These are phyloP conservation scores for Colletotrichum spaethianum DNA, from an alignment of 2,329 filamentous ascomycete genomes.

Conservation along the genomic window DNA sequence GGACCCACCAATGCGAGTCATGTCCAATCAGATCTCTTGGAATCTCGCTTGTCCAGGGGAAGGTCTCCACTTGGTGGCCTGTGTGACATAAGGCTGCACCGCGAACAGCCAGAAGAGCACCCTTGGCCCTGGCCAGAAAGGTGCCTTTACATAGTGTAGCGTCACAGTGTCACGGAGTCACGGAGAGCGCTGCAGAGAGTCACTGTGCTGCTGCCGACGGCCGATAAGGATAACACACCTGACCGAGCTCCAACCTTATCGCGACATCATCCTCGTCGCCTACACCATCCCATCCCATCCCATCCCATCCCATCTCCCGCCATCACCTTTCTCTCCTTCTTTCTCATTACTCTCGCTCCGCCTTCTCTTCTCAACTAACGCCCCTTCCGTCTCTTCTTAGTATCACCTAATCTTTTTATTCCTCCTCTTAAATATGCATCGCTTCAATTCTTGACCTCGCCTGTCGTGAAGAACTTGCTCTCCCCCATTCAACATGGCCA, in stretches of 20 bases:
- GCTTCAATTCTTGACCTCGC: slow-evolving; percentile 32
- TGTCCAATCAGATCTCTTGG: background rate
- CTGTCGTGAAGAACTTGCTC: slow-evolving; percentile 25
- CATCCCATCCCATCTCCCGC: background rate
- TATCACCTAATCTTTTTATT: slow-evolving; percentile 1
- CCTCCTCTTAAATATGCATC: slow-evolving; percentile 37
- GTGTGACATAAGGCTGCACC: slow-evolving; percentile 33
- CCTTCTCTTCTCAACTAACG: background rate
- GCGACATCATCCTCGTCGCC: slow-evolving; percentile 39
- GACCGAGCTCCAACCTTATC: slow-evolving; percentile 41
- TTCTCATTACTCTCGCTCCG: background rate
- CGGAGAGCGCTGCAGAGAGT: background rate
- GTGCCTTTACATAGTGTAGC: background rate
- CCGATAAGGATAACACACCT: slow-evolving; percentile 39
- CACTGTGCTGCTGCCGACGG: background rate
- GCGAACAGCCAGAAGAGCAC: slow-evolving; percentile 19
- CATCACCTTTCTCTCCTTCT: background rate
- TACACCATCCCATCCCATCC: slow-evolving; percentile 24
- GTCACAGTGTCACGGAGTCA: too few species aligned
- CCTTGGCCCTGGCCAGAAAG: background rate
- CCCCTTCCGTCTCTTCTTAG: background rate
- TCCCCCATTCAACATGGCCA: slow-evolving; percentile 41
- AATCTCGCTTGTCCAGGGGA: slow-evolving; percentile 8
- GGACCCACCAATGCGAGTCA: background rate
- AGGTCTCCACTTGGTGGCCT: slow-evolving; percentile 14